Base-by-base conservation (phyloP, 208 protist genomes). In the Wallacemonas sp. region DNA sequence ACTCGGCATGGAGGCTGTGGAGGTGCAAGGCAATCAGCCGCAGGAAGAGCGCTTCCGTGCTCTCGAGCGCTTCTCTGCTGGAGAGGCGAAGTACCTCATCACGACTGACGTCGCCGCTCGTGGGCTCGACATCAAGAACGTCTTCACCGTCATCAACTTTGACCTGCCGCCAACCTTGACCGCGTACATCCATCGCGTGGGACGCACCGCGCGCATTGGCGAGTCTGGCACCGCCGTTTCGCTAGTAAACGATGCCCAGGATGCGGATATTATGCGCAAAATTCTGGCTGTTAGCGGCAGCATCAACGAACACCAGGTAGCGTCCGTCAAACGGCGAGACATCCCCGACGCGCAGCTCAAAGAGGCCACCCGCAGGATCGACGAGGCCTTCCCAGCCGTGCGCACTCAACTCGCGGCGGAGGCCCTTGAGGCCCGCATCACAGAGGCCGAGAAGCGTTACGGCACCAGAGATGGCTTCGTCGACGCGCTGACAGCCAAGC, bases 101-200 rank as follows among this genome's bases (percentile, higher is more conserved):
- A 93, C 92, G 22, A 97, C 92, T 0, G 94, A 98, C 45, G 86
- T 97, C 26, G 91, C 93, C 19, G 85, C 91, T 22, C 77, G 98
- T 44, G 98, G 98, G 68, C 84, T 99, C 5, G 98, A 99, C 73
- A 99, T 99, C 52, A 83, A 95, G 15, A 80, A 75, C 2, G 97
- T 99, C 1, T 89, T 97, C 45, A 78, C 97, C 0, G 98, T 99
- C 48, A 93, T 99, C 61, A 99, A 99, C 81, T 99, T 94, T 70
- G 98, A 99, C 70, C 74, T 99, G 36, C 98, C 98, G 0, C 75
- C 85, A 0, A 95, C 98, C 50, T 89, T 98, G 3, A 99, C 98
- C 41, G 97, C 98, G 38, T 99, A 99, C 77, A 98, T 99, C 45
- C 98, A 99, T 71, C 89, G 98, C 41, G 98, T 99, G 1, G 98